Evolutionary conservation across 2,329 filamentous ascomycete genomes (phyloP), one percentile per base, ranked within the genome.

Genomic region (Sordariomycetes sp.): DNA sequence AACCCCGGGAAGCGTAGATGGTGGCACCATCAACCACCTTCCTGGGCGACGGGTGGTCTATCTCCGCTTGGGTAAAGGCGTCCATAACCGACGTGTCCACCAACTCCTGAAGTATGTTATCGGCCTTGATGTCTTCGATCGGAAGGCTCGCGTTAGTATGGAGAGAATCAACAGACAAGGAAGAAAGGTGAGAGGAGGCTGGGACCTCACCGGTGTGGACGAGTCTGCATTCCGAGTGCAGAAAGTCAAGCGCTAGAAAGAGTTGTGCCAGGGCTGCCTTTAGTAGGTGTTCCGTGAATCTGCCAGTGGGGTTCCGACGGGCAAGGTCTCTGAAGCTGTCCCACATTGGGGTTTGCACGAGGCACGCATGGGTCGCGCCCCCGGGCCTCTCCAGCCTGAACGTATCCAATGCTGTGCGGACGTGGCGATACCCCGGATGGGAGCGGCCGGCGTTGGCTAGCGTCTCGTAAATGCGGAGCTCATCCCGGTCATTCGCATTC

Each of bases 211-310:
- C 73, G 55, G 72, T 77, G 62, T 78, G 75, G 24, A 76, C 68
- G 59, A 78, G 63, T 40, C 71, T 70, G 64, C 70, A 72, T 61
- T 76, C 70, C 4, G 66, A 68, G 61, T 77, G 74, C 46, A 77
- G 62, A 20, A 34, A 64, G 68, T 53, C 77, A 72, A 4, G 77
- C 5, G 72, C 74, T 43, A 69, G 68, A 24, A 77, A 71, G 14
- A 67, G 60, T 32, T 62, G 63, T 16, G 59, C 59, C 32, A 79
- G 65, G 43, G 69, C 67, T 48, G 61, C 61, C 60, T 70, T 72
- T 14, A 77, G 62, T 18, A 77, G 64, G 24, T 70, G 64, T 35
- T 70, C 63, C 14, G 70, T 68, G 52, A 76, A 72, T 24, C 72
- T 66, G 62, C 68, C 64, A 2, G 37, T 62, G 3, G 71, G 67